Percentiles rank a stretch among this genome's conserved stretches.
These are phyloP conservation scores for Omphalea diandra DNA, from an alignment of 441 rosid species.

Conservation along the genomic window DNA sequence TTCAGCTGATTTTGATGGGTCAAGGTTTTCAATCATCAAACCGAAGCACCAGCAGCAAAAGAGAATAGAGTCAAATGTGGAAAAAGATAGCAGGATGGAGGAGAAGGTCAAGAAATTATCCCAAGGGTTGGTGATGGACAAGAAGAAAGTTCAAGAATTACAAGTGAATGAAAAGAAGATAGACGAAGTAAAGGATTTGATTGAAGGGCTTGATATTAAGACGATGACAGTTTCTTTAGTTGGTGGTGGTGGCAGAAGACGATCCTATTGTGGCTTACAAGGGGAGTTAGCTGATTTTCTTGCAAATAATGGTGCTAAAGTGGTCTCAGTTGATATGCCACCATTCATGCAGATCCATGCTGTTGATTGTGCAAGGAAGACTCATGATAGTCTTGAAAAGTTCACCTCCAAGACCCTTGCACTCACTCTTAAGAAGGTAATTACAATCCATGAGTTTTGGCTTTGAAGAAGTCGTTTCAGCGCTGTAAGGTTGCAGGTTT, in stretches of 20 bases:
- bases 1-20: conserved; percentile 53
- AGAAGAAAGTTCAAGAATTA: conserved; percentile 1
- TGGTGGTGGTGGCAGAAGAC: conserved; percentile 33
- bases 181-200: conserved; percentile 28
- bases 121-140: conserved; percentile 20
- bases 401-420: conserved; percentile 49
- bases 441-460: too few species aligned
- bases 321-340: conserved; percentile 64
- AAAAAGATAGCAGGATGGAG: conserved; percentile 16
- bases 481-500: too few species aligned
- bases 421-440: conserved; percentile 54
- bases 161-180: conserved; percentile 4
- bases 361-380: conserved; percentile 53
- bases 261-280: conserved; percentile 46
- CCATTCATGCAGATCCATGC: conserved; percentile 72
- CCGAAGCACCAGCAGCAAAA: conserved; percentile 22
- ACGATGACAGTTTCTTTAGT: conserved; percentile 39
- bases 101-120: conserved; percentile 30
- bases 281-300: conserved; percentile 46
- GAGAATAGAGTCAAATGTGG: conserved; percentile 12
- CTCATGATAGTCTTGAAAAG: conserved; percentile 52
- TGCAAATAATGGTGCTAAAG: conserved; percentile 47
- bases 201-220: conserved; percentile 32
- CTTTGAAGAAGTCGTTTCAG: too few species aligned
- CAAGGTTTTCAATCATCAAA: conserved; percentile 27